Percentiles rank a stretch among this genome's conserved stretches.
Conservation (phyloP, 345 rosid genomes). For the Lepidium aucheri region DNA sequence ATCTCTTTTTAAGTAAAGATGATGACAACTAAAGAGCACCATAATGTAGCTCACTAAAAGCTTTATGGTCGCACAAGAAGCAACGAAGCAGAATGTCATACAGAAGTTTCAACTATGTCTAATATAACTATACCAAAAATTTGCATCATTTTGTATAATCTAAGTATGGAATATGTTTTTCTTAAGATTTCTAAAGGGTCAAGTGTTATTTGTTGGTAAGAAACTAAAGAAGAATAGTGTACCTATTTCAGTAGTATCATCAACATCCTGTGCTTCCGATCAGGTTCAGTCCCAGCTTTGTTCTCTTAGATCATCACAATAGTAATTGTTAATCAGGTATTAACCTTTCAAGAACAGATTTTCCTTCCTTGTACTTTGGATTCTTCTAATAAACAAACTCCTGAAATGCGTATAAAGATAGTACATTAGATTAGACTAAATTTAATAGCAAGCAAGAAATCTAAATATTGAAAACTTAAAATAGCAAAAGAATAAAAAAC, state of each 20-base stretch:
- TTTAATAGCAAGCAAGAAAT: slow-evolving; percentile 27
- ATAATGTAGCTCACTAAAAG: background rate
- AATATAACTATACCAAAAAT: slow-evolving; percentile 1
- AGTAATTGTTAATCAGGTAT: background rate
- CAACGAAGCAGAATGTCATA: too few relatives aligned
- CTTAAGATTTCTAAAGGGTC: background rate
- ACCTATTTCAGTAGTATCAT: too few relatives aligned
- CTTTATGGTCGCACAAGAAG: background rate
- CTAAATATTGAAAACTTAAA: too few relatives aligned
- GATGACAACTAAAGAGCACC: background rate
- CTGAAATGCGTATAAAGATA: slow-evolving; percentile 20
- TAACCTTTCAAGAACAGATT: slow-evolving; percentile 67
- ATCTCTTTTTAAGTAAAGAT: background rate
- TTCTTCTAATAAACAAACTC: slow-evolving; percentile 51
- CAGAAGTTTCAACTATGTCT: background rate
- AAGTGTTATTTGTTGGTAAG: background rate
- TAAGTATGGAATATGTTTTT: background rate
- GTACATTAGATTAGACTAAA: background rate
- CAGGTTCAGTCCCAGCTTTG: too few relatives aligned
- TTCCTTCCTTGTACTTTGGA: slow-evolving; percentile 82
- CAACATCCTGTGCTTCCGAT: too few relatives aligned
- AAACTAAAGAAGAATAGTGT: too few relatives aligned
- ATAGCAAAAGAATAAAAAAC: slow-evolving; percentile 30
- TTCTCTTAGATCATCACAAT: accelerated
- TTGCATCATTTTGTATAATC: background rate